Percentiles rank a stretch among this genome's conserved stretches.
phyloP scores from a whole-genome alignment of 306 rosid species.

The Cucurbita ficifolia region DNA sequence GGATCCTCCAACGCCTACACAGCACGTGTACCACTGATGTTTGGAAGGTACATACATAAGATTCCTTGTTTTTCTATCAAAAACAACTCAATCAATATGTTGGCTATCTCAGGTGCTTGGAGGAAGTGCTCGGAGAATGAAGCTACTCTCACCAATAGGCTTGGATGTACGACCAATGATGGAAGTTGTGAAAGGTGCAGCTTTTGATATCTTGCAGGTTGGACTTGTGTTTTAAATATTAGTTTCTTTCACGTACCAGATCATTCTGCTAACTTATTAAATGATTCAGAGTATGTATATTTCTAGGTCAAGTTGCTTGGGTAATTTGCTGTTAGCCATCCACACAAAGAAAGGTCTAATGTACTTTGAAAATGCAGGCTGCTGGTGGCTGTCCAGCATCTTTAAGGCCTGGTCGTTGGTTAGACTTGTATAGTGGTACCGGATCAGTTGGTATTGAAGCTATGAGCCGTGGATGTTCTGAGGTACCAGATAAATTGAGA shows the following conservation, averaged over 20 bases:
- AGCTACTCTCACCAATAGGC: constrained; percentile 82
- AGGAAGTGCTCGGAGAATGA: constrained; percentile 78
- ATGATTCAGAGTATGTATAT: neutral
- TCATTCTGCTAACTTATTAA: neutral
- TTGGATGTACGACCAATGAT: constrained; percentile 99
- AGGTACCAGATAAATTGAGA: constrained; percentile 31
- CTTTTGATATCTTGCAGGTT: constrained; percentile 88
- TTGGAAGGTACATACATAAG: neutral
- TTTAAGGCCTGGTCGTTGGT: constrained; percentile 90
- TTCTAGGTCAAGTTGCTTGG: neutral
- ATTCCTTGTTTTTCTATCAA: neutral
- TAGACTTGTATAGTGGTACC: constrained; percentile 94
- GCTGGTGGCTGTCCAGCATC: constrained; percentile 91
- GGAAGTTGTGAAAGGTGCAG: constrained; percentile 98
- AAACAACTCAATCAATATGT: neutral
- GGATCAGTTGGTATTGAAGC: constrained; percentile 99
- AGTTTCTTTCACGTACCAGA: constrained; percentile 6
- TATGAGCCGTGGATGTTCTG: constrained; percentile 79
- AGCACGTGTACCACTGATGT: neutral
- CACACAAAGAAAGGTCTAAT: neutral
- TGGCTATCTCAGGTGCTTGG: constrained; percentile 55
- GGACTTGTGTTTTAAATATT: neutral
- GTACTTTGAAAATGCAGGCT: constrained; percentile 33
- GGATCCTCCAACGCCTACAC: neutral
- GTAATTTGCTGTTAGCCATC: neutral